Evolutionary conservation across 2,329 filamentous ascomycete genomes (phyloP).

Genomic region (Fusarium protoensiforme): DNA sequence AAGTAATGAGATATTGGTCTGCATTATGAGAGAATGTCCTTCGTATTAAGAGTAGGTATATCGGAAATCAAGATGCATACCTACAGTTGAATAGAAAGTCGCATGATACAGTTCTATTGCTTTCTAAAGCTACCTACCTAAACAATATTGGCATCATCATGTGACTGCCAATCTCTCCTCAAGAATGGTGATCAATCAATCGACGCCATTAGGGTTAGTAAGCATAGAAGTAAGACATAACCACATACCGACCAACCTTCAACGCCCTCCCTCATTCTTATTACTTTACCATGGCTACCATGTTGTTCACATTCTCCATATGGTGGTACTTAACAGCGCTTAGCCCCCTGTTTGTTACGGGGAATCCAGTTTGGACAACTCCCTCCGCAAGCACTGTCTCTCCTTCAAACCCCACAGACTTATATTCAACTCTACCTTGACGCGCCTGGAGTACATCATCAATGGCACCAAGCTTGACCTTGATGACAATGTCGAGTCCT

Average conservation of each 20-base stretch:
- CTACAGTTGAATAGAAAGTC: too few relatives aligned
- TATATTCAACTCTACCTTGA: conserved; percentile 18
- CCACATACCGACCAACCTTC: neutral
- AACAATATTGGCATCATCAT: neutral
- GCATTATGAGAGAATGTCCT: too few relatives aligned
- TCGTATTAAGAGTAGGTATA: too few relatives aligned
- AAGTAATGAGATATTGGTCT: neutral
- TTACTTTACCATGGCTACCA: neutral
- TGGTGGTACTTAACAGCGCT: neutral
- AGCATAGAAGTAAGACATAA: neutral
- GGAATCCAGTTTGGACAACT: neutral
- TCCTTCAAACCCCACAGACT: neutral
- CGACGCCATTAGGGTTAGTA: neutral
- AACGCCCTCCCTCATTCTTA: accelerated
- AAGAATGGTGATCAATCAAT: neutral
- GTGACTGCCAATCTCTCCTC: neutral
- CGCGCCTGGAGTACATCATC: conserved; percentile 8
- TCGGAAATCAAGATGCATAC: too few relatives aligned
- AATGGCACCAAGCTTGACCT: neutral
- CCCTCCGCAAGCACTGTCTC: conserved; percentile 9
- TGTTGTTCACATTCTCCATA: neutral
- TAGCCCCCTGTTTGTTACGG: neutral
- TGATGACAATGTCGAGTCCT: conserved; percentile 7
- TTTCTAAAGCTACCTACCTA: too few relatives aligned
- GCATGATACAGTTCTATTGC: too few relatives aligned